Evolutionary conservation across 495 filamentous ascomycete genomes (phyloP).

Genomic region (Hyaloscypha finlandica): DNA sequence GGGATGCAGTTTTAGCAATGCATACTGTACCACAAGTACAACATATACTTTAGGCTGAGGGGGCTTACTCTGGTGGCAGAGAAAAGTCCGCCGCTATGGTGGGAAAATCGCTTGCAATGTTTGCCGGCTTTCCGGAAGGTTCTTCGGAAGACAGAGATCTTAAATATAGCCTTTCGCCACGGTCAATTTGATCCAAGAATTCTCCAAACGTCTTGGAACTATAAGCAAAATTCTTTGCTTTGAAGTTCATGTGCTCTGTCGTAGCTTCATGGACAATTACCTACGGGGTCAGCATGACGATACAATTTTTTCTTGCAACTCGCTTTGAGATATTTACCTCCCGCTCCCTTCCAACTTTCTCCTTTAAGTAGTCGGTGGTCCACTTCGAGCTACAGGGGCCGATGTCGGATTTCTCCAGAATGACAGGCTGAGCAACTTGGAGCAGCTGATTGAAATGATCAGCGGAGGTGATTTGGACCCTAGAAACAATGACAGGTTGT

Average conservation of each 20-base stretch:
- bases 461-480: constrained; percentile 42
- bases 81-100: constrained; percentile 67
- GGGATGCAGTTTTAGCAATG: too few relatives aligned
- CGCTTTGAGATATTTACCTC: constrained; percentile 48
- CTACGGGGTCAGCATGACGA: constrained; percentile 39
- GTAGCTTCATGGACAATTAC: constrained; percentile 70
- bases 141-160: constrained; percentile 69
- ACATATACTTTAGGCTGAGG: not conserved
- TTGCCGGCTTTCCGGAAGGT: constrained; percentile 67
- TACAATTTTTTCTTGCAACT: too few relatives aligned
- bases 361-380: constrained; percentile 68
- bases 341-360: constrained; percentile 62
- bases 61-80: constrained; percentile 55
- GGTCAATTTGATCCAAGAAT: constrained; percentile 62
- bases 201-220: constrained; percentile 65
- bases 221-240: constrained; percentile 80
- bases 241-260: constrained; percentile 73
- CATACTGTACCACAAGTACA: too few relatives aligned
- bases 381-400: constrained; percentile 68
- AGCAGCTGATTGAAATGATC: constrained; percentile 62
- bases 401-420: constrained; percentile 65
- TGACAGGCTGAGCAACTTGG: constrained; percentile 57
- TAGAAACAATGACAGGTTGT: not conserved
- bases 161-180: constrained; percentile 70
- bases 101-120: constrained; percentile 71